phyloP scores from a whole-genome alignment of 768 basidiomycete genomes.

The Candolleomyces eurysporus region DNA sequence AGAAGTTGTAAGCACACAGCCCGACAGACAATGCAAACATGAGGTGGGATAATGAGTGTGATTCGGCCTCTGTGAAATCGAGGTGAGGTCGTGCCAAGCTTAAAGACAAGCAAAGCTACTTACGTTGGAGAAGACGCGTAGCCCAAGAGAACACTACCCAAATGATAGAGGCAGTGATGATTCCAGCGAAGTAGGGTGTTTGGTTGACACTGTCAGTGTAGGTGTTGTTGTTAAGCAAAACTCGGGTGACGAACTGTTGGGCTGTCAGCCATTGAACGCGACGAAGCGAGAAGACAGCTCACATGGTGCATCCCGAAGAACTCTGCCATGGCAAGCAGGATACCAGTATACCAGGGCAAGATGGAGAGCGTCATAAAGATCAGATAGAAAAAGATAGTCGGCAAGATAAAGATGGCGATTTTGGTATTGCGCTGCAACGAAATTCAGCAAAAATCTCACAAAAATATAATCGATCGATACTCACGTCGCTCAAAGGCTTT shows the following conservation, averaged over 20 bases:
- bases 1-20: slow-evolving; percentile 86
- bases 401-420: slow-evolving; percentile 74
- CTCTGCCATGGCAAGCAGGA: slow-evolving; percentile 79
- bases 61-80: slow-evolving; percentile 62
- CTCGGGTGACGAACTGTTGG: slow-evolving; percentile 74
- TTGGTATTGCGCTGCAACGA: slow-evolving; percentile 60
- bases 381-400: slow-evolving; percentile 74
- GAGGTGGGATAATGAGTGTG: slow-evolving; percentile 74
- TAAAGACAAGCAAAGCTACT: slow-evolving; percentile 19
- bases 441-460: too few relatives aligned
- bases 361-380: slow-evolving; percentile 83
- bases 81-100: not conserved
- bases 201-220: slow-evolving; percentile 82
- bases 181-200: slow-evolving; percentile 91
- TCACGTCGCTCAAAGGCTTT: slow-evolving; percentile 62
- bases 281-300: slow-evolving; percentile 26
- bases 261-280: slow-evolving; percentile 13
- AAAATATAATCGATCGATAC: too few relatives aligned
- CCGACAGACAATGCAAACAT: slow-evolving; percentile 67
- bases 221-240: slow-evolving; percentile 76
- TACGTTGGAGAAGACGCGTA: slow-evolving; percentile 71
- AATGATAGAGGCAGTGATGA: slow-evolving; percentile 80
- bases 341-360: slow-evolving; percentile 87
- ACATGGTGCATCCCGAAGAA: slow-evolving; percentile 96
- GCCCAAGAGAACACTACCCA: slow-evolving; percentile 89